These are phyloP conservation scores for Fusarium graminum DNA, from an alignment of 2,329 filamentous ascomycete genomes.

Conservation along the genomic window DNA sequence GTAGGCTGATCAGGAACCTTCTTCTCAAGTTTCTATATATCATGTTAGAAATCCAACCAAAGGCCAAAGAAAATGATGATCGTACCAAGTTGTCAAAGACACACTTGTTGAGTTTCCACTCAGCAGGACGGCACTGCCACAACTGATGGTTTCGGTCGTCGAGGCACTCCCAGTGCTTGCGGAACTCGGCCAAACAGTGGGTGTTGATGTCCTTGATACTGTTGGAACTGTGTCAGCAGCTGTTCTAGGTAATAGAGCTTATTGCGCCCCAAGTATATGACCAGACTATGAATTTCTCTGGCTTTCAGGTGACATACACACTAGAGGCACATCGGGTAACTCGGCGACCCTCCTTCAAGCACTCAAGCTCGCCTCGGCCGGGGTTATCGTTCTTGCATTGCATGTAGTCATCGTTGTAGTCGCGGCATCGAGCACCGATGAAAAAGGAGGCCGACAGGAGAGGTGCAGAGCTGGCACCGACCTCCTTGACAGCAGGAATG, in stretches of 20 bases:
- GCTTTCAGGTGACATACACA: conserved; percentile 75
- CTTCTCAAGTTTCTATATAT: conserved; percentile 80
- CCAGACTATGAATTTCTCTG: neutral
- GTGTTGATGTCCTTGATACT: conserved; percentile 97
- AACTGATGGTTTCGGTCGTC: conserved; percentile 98
- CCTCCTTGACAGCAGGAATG: conserved; percentile 93
- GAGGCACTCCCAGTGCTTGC: conserved; percentile 93
- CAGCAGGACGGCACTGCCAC: conserved; percentile 90
- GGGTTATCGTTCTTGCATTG: conserved; percentile 97
- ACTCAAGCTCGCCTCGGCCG: conserved; percentile 91
- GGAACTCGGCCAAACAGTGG: conserved; percentile 91
- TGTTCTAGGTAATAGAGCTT: conserved; percentile 2
- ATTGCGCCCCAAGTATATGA: conserved; percentile 1
- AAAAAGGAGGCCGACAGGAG: conserved; percentile 94
- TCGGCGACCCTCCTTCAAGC: conserved; percentile 94
- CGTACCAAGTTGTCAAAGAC: conserved; percentile 95
- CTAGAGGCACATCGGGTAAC: conserved; percentile 96
- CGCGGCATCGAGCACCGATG: conserved; percentile 93
- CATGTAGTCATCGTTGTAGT: conserved; percentile 99
- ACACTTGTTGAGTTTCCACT: conserved; percentile 94
- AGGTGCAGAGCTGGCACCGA: conserved; percentile 92
- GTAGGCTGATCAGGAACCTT: conserved; percentile 79
- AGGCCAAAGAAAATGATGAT: neutral
- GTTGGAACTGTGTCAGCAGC: conserved; percentile 38
- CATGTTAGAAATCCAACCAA: conserved; percentile 18